Base-by-base conservation (phyloP, 306 rosid species). In the Canavalia ensiformis region DNA sequence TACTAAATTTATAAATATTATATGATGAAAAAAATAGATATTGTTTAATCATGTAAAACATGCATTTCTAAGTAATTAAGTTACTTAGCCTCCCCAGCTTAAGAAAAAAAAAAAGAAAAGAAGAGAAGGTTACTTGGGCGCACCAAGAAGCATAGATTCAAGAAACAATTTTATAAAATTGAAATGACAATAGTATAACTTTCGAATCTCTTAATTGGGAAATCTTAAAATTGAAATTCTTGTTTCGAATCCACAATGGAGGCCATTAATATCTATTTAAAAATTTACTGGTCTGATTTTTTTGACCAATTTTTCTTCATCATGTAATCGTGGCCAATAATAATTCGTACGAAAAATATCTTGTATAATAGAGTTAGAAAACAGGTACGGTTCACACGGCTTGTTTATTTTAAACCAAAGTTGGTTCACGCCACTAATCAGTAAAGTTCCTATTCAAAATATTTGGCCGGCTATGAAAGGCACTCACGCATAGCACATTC, bases 391-490 rank as follows among this genome's bases (percentile, higher is more conserved):
- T 59, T 59, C 35, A 31, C 35, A 45, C 25, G 67, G 8, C 42
- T 4, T 63, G 35, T 41, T 77, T 28, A 51, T 28, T 66, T 3
- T 29, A 5, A 52, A 76, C n/a, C 9, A 74, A 12, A 7, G 65
- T 28, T 35, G 58, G 57, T 64, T 76, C 54, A 76, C 41, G 33
- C 44, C 13, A 28, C 6, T 49, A 1, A 42, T 39, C 4, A 42
- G 31, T 12, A 58, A 60, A 8, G 50, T n/a, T 49, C 3, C 2
- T 9, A 11, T 60, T 75, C 71, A 79, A 68, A 68, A 78, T 47
- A 25, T 80, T 59, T 80, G 1, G 71, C 72, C 76, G 78, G 83
- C 83, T 52, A 45, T 50, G 50, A 68, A 60, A 12, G 60, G 25
- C 35, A 3, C 47, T 60, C 55, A 34, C 52, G 62, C 69, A 68